Evolutionary conservation across 345 rosid species (phyloP), one percentile per base, ranked within the genome.

Genomic region (Dipteronia sinensis): DNA sequence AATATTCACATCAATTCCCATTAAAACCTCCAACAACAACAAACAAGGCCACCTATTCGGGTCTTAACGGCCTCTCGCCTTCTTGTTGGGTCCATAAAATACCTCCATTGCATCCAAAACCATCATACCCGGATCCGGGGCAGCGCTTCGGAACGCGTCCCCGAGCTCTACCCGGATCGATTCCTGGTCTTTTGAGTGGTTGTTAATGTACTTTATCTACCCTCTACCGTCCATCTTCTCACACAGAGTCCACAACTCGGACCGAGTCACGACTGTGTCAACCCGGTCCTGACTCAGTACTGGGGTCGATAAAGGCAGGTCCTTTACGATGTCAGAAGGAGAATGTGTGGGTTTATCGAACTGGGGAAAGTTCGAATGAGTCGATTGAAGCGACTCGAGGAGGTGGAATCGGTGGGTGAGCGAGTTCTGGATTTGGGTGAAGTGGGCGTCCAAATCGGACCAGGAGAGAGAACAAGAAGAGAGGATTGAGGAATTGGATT

Each of bases 401-500:
- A 77, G 77, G 40, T 78, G 84, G 81, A 92, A 82, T 3, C 94
- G 89, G 58, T 44, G 82, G 19, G 78, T 61, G 81, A 88, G 80
- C 47, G 84, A 78, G 75, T 80, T 22, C 63, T 89, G 89, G 27
- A 83, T 70, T 63, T 90, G 73, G 80, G 91, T 53, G 77, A 93
- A 90, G 87, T 91, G 90, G 20, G 92, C 66, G 67, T 91, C 94
- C 83, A 95, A 69, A 67, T 89, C 92, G 65, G 91, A 71, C 97
- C 98, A 93, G n/a, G 90, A 75, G 69, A 90, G 81, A 2, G 88
- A 31, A 74, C 86, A 83, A 31, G 93, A 81, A 13, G 90, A 82
- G 61, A 84, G 88, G 67, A 86, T 87, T 67, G 84, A 76, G 31
- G 87, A 82, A 58, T 86, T 87, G 58, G 84, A 23, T 72, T 88